A percentile compares a stretch with the other conserved stretches of the same genome.
phyloP scores from a whole-genome alignment of 2,329 filamentous ascomycete species.

The Diaporthe sp. region DNA sequence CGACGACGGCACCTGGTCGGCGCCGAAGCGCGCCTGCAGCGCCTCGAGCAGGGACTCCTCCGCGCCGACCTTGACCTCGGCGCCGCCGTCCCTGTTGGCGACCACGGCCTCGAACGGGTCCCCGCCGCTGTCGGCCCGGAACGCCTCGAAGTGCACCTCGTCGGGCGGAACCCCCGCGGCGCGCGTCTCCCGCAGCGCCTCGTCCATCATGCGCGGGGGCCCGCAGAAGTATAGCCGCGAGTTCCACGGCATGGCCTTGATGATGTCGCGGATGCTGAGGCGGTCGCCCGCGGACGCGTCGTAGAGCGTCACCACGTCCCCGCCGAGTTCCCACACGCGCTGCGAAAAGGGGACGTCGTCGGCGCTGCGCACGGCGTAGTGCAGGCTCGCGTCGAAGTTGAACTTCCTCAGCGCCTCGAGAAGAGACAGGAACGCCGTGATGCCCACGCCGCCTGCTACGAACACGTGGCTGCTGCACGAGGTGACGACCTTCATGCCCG shows the following conservation, averaged over 20 bases:
- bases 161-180: slow-evolving; percentile 59
- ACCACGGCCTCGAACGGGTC: slow-evolving; percentile 73
- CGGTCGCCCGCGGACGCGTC: slow-evolving; percentile 64
- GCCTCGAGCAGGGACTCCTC: slow-evolving; percentile 67
- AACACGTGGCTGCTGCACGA: slow-evolving; percentile 72
- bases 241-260: slow-evolving; percentile 64
- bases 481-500: slow-evolving; percentile 60
- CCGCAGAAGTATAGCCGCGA: slow-evolving; percentile 74
- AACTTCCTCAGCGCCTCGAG: slow-evolving; percentile 58
- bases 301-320: slow-evolving; percentile 63
- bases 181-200: slow-evolving; percentile 58
- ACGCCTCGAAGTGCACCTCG: slow-evolving; percentile 74
- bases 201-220: slow-evolving; percentile 69
- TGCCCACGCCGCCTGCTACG: slow-evolving; percentile 75
- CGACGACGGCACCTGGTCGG: slow-evolving; percentile 59
- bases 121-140: slow-evolving; percentile 66
- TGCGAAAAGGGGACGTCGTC: slow-evolving; percentile 69
- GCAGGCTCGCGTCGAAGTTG: slow-evolving; percentile 66
- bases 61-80: slow-evolving; percentile 59
- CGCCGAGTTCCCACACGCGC: slow-evolving; percentile 58
- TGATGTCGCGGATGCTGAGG: slow-evolving; percentile 64
- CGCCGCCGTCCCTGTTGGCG: slow-evolving; percentile 52
- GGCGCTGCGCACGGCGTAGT: slow-evolving; percentile 69
- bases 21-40: slow-evolving; percentile 58
- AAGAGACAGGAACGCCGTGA: slow-evolving; percentile 73